A percentile compares a stretch with the other conserved stretches of the same genome.
phyloP scores from a whole-genome alignment of 345 rosid species.

The Gossypium mustelinum region DNA sequence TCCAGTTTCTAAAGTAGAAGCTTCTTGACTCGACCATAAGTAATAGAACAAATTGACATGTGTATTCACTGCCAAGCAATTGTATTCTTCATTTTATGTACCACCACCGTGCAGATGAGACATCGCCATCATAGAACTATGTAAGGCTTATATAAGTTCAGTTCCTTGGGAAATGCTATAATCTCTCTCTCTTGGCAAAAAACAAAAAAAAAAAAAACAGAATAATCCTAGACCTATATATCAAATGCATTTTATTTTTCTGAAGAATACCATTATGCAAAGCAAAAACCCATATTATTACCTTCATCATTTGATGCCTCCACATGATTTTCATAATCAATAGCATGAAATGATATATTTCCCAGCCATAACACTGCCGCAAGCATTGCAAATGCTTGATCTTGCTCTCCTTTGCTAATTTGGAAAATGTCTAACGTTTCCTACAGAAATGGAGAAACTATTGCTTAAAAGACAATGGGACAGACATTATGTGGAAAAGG shows the following conservation, averaged over 20 bases:
- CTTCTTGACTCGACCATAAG: neutral
- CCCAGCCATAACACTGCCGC: slow-evolving; percentile 90
- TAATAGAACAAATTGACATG: slow-evolving; percentile 1
- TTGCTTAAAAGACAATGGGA: slow-evolving; percentile 2
- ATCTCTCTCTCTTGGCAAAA: neutral
- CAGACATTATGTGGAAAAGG: slow-evolving; percentile 9
- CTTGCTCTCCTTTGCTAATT: slow-evolving; percentile 69
- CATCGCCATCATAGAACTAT: neutral
- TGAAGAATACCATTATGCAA: slow-evolving; percentile 1
- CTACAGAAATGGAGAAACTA: slow-evolving; percentile 38
- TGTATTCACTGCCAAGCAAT: neutral
- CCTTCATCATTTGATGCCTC: slow-evolving; percentile 85
- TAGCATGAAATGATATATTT: slow-evolving; percentile 69
- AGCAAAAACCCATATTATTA: slow-evolving; percentile 26
- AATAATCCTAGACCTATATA: slow-evolving; percentile 1
- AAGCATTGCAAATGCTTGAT: slow-evolving; percentile 68
- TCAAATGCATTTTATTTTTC: neutral
- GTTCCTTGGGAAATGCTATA: slow-evolving; percentile 7
- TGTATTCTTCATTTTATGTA: neutral
- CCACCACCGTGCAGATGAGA: neutral
- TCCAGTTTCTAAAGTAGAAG: neutral
- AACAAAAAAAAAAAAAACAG: neutral
- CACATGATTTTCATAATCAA: slow-evolving; percentile 75
- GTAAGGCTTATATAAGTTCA: neutral
- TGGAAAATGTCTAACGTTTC: slow-evolving; percentile 71